A percentile compares a stretch with the other conserved stretches of the same genome.
Evolutionary conservation across 2,329 filamentous ascomycete species (phyloP).

Genomic region (Acrodontium crateriforme): DNA sequence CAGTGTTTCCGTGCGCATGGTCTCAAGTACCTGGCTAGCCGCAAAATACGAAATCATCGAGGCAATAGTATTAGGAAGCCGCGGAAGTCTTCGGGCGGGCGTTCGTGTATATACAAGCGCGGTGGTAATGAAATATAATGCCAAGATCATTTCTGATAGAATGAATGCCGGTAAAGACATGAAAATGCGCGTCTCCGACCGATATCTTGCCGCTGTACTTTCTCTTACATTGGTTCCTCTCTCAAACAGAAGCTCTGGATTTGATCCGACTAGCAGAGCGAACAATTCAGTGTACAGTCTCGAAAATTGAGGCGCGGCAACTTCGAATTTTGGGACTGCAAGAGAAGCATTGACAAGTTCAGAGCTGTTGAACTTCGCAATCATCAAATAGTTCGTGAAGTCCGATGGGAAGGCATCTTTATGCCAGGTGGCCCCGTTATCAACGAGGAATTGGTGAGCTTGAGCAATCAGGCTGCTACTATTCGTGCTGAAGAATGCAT

Average conservation of each 20-base stretch:
- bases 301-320: slow-evolving; percentile 12
- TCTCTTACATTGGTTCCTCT: neutral
- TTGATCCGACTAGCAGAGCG: slow-evolving; percentile 30
- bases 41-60: slow-evolving; percentile 36
- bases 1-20: too few relatives aligned
- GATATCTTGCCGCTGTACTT: slow-evolving; percentile 8
- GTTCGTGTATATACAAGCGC: slow-evolving; percentile 30
- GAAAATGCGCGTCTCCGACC: slow-evolving; percentile 32
- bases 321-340: slow-evolving; percentile 20
- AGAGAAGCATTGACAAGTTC: slow-evolving; percentile 26
- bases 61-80: slow-evolving; percentile 39
- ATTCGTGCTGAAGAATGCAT: too few relatives aligned
- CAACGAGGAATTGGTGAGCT: slow-evolving; percentile 8
- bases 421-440: slow-evolving; percentile 28
- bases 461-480: slow-evolving; percentile 10
- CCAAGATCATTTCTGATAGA: slow-evolving; percentile 32
- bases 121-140: slow-evolving; percentile 30
- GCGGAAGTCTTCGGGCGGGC: slow-evolving; percentile 32
- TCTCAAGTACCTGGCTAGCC: too few relatives aligned
- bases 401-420: slow-evolving; percentile 32
- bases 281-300: slow-evolving; percentile 27
- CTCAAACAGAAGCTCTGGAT: slow-evolving; percentile 27
- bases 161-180: slow-evolving; percentile 34
- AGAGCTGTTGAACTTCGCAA: slow-evolving; percentile 14
- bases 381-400: slow-evolving; percentile 37